Conservation (phyloP, 805 yeast species). For the Metschnikowia cerradonensis region DNA sequence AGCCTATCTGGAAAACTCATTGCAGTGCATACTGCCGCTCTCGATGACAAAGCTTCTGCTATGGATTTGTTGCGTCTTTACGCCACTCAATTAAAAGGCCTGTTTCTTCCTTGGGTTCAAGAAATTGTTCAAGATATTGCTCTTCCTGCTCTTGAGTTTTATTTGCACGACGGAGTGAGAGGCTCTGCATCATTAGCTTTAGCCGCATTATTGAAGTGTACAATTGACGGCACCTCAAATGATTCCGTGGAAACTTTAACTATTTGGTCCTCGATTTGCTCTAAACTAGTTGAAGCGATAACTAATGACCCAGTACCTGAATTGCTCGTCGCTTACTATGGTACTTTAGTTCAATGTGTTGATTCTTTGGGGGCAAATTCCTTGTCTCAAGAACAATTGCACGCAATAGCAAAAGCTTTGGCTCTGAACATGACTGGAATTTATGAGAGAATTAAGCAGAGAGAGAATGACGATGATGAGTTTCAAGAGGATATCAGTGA, state of each 20-base stretch:
- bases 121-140: conserved; percentile 76
- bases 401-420: conserved; percentile 55
- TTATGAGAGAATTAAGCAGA: conserved; percentile 63
- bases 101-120: conserved; percentile 76
- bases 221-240: conserved; percentile 52
- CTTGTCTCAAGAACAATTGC: conserved; percentile 52
- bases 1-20: conserved; percentile 87
- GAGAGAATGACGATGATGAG: conserved; percentile 77
- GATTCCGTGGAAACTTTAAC: conserved; percentile 58
- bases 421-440: conserved; percentile 61
- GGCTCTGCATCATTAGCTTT: conserved; percentile 83
- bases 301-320: conserved; percentile 81
- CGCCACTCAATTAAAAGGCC: conserved; percentile 77
- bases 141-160: conserved; percentile 85
- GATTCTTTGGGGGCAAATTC: conserved; percentile 64
- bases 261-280: conserved; percentile 68
- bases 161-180: conserved; percentile 90
- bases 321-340: conserved; percentile 71
- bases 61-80: conserved; percentile 83
- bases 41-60: conserved; percentile 91
- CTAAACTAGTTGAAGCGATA: conserved; percentile 63
- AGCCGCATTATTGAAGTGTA: conserved; percentile 68
- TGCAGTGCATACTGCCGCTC: conserved; percentile 90
- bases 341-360: conserved; percentile 63
- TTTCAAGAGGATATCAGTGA: conserved; percentile 82